phyloP scores from a whole-genome alignment of 495 filamentous ascomycete species.

The Aspergillus heteromorphus region DNA sequence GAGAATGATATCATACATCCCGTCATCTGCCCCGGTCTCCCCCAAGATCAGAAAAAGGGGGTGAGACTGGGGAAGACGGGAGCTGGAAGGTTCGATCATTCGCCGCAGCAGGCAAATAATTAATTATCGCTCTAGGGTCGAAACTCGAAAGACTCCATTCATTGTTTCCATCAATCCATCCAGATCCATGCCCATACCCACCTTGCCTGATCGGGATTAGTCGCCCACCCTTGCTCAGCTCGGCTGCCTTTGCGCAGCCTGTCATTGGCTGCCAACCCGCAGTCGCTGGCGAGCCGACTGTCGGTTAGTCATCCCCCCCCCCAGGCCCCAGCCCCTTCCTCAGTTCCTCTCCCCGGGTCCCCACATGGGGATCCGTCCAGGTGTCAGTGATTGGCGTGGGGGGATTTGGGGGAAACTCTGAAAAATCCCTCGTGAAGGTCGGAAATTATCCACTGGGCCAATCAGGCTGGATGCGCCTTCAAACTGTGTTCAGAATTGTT shows the following conservation, averaged over 20 bases:
- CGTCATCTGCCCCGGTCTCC: too few species aligned
- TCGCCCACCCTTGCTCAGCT: too few species aligned
- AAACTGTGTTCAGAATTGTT: slow-evolving; percentile 12
- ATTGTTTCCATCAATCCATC: too few species aligned
- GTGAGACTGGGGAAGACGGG: too few species aligned
- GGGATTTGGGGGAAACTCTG: not conserved
- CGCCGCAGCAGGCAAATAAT: too few species aligned
- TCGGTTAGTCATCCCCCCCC: not conserved
- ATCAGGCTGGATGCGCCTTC: not conserved
- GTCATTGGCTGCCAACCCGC: not conserved
- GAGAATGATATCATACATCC: too few species aligned
- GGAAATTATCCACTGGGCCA: slow-evolving; percentile 2
- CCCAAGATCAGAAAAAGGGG: too few species aligned
- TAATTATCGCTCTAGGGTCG: too few species aligned
- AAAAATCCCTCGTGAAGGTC: not conserved
- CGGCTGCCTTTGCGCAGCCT: too few species aligned
- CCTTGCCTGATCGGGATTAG: not conserved
- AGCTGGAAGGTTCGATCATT: too few species aligned
- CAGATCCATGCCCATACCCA: too few species aligned
- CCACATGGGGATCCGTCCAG: slow-evolving; percentile 16
- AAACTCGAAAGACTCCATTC: too few species aligned
- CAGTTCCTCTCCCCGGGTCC: slow-evolving; percentile 5
- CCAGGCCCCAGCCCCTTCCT: not conserved
- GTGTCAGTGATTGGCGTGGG: slow-evolving; percentile 9
- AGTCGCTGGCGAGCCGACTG: not conserved